Evolutionary conservation across 768 basidiomycete genomes (phyloP), one percentile per base, ranked within the genome.

Genomic region (Kwoniella heveanensis): DNA sequence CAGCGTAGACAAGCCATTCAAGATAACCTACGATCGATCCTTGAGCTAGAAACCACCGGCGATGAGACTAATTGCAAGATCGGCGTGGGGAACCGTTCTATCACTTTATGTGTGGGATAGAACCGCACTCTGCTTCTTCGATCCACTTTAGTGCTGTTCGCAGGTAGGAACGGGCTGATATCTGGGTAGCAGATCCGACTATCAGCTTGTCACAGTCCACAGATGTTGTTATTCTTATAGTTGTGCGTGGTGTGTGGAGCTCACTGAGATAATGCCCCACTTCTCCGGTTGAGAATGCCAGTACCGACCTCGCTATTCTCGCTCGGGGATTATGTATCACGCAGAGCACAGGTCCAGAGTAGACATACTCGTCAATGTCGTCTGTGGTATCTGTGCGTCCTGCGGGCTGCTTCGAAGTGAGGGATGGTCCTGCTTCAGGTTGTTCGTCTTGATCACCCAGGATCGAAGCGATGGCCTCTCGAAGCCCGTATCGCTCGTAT

Each of bases 11-110:
- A 39, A 29, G 36, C 44, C 27, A 24, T 27, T 1, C 6, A 4
- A 17, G 25, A 30, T 15, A 4, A 62, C 71, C 44, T 47, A 71
- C 71, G 56, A 51, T 71, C 69, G 22, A 67, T 29, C 15, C 66
- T 56, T 27, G 62, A 27, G 26, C 51, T 15, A 13, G 74, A 72
- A 1, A 66, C 39, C 0, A 65, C n/a, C 13, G 69, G 69, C 1
- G 71, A 72, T 13, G 60, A 55, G 22, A 57, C 55, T 2, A 76
- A 61, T 32, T 72, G 71, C 8, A 76, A 62, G 0, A 76, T 73
- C 2, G 36, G 47, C 0, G 71, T 76, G 17, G 65, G 64, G 37
- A 69, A 76, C 30, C 67, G 48, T 10, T 67, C 63, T 17, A 59
- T 51, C 8, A 67, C 39, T 46, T 62, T 66, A 8, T 60, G 47